These are phyloP conservation scores for Diplodia corticola DNA, from an alignment of 2,329 filamentous ascomycete genomes.

Conservation along the genomic window DNA sequence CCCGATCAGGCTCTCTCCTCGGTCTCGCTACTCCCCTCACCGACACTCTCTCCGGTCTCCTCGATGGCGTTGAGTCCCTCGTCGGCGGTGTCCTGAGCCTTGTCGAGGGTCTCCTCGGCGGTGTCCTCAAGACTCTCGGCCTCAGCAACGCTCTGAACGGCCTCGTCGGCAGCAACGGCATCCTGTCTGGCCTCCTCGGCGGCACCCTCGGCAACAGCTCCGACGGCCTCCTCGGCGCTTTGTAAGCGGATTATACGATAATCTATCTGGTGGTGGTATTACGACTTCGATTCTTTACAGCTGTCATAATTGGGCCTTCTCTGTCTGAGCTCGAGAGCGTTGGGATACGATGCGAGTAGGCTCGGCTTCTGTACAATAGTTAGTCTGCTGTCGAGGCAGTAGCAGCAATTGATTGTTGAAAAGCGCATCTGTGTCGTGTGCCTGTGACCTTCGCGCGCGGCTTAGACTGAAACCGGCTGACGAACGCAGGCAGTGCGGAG, in stretches of 20 bases:
- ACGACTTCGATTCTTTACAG: not conserved
- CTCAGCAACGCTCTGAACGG: conserved; percentile 1
- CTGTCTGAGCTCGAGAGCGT: conserved; percentile 12
- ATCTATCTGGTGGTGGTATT: not conserved
- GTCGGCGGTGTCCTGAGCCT: conserved; percentile 8
- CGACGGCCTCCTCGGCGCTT: conserved; percentile 7
- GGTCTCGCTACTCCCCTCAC: conserved; percentile 8
- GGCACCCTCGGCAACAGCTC: not conserved
- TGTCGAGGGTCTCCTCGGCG: conserved; percentile 13
- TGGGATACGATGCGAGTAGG: conserved; percentile 11
- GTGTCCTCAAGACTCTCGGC: conserved; percentile 8
- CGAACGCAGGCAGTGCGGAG: not conserved
- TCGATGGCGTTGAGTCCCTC: conserved; percentile 3
- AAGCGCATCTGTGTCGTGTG: not conserved
- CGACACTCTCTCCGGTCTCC: conserved; percentile 10
- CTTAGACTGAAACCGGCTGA: not conserved
- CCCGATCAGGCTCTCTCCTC: conserved; percentile 5
- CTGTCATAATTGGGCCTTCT: not conserved
- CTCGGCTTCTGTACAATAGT: not conserved
- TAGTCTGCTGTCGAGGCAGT: not conserved
- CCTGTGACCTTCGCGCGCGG: not conserved
- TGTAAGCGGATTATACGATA: conserved; percentile 1
- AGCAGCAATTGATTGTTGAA: conserved; percentile 17
- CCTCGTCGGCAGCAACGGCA: not conserved
- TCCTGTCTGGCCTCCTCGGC: not conserved